Percentiles rank a stretch among this genome's conserved stretches.
Conservation (phyloP, 2,329 filamentous ascomycete species). For the Curvularia sp. region DNA sequence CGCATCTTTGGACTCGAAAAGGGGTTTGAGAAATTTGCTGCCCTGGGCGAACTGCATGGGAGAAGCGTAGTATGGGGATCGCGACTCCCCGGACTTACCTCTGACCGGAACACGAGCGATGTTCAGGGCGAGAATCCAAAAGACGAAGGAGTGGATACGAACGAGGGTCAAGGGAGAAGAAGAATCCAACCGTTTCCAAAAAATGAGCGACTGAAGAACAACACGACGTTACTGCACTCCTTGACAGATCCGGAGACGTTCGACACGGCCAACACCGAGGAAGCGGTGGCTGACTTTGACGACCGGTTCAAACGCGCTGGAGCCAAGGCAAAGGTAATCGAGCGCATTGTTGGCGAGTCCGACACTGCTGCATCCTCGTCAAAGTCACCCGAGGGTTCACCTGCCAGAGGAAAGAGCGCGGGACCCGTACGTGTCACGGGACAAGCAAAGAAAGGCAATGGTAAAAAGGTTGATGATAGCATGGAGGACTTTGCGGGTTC, state of each 20-base stretch:
- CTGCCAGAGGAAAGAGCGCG: slow-evolving; percentile 24
- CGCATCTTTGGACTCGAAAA: slow-evolving; percentile 89
- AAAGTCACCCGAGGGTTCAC: slow-evolving; percentile 42
- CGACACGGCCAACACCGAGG: slow-evolving; percentile 82
- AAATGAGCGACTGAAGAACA: slow-evolving; percentile 75
- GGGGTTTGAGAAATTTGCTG: slow-evolving; percentile 89
- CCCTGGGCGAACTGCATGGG: slow-evolving; percentile 79
- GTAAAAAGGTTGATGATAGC: slow-evolving; percentile 37
- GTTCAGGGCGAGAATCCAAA: neutral
- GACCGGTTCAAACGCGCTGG: slow-evolving; percentile 83
- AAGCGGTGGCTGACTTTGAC: slow-evolving; percentile 89
- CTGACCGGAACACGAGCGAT: neutral
- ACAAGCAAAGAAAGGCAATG: slow-evolving; percentile 15
- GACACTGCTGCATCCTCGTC: neutral
- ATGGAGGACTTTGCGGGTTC: slow-evolving; percentile 48
- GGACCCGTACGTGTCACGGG: slow-evolving; percentile 27
- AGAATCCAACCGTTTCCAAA: slow-evolving; percentile 57
- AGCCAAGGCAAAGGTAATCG: slow-evolving; percentile 84
- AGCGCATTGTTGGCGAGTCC: slow-evolving; percentile 66
- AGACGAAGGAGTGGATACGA: neutral
- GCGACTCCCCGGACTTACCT: slow-evolving; percentile 56
- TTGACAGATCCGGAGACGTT: slow-evolving; percentile 81
- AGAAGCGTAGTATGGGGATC: slow-evolving; percentile 85
- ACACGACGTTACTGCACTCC: slow-evolving; percentile 76
- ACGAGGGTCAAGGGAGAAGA: neutral